Evolutionary conservation across 75 land plant genomes (phyloP).

Genomic region (Cunninghamia lanceolata): DNA sequence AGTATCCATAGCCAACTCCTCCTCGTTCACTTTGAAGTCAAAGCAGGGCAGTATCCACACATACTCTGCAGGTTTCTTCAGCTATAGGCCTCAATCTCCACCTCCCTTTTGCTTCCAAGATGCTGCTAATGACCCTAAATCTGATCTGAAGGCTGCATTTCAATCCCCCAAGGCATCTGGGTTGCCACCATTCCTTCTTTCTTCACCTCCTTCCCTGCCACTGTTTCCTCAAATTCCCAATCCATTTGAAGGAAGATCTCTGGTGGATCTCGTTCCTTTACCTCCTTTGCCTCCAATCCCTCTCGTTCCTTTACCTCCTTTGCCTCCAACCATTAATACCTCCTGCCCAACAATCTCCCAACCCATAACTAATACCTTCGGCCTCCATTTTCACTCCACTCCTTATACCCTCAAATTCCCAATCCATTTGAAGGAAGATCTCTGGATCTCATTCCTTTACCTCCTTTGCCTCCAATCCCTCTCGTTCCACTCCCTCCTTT

Average conservation of each 20-base stretch:
- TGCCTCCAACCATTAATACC: background rate
- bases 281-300: background rate
- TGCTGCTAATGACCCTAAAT: background rate
- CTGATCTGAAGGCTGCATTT: background rate
- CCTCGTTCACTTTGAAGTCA: conserved; percentile 39
- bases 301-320: background rate
- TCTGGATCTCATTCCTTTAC: too few relatives aligned
- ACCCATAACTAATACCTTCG: background rate
- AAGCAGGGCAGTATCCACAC: conserved; percentile 30
- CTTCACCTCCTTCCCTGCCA: too few relatives aligned
- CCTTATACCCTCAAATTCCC: background rate
- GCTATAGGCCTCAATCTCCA: conserved; percentile 46
- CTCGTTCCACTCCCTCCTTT: background rate
- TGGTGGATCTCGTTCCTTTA: too few relatives aligned
- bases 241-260: too few relatives aligned
- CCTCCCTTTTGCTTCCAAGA: conserved; percentile 38
- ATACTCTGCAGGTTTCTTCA: conserved; percentile 59
- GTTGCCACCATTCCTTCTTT: background rate
- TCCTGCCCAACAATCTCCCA: background rate
- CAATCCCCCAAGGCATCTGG: background rate
- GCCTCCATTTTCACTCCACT: background rate
- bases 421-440: too few relatives aligned
- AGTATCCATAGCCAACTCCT: conserved; percentile 38
- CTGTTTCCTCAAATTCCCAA: too few relatives aligned
- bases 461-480: too few relatives aligned